Base-by-base conservation (phyloP, 2,329 filamentous ascomycete species). In the Alternaria postmessia region DNA sequence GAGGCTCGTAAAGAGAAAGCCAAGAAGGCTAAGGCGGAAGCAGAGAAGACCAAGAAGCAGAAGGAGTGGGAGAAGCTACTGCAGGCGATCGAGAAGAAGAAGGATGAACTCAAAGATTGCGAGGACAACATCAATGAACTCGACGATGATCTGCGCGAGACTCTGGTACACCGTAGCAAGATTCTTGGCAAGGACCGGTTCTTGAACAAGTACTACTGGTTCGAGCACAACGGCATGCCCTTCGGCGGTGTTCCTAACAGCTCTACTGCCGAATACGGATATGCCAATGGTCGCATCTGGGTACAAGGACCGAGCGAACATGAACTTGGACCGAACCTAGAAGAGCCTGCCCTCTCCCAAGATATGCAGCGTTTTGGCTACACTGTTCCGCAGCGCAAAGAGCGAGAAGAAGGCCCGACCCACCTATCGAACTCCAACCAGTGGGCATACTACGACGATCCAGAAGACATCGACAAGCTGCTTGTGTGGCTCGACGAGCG, bases 191-290 rank as follows among this genome's bases (percentile, higher is more conserved):
- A 95, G 77, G 95, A 99, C 79, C 89, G 95, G 44, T 99, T 97
- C 83, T 97, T 94, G 89, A 98, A 99, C 79, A 88, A 94, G 54
- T 99, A 98, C 80, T 98, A 96, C 83, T 99, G 95, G 94, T 97
- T 98, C 77, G 95, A 99, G 80, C 90, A 94, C 64, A 99, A 98
- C 73, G 95, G 94, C 24, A 98, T 98, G 94, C 95, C 95, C 0
- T 97, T 94, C 72, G 93, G 86, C 32, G 95, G 95, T 5, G 84
- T 97, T 56, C 94, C 94, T 0, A 88, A 87, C 65, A 96, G 93
- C 78, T 97, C 94, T 16, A 98, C 94, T 1, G 91, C 93, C 1
- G 85, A 89, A 46, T 93, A 94, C 22, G 89, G 87, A 8, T 99
- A 98, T 75, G 94, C 94, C 41, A 99, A 98, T 75, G 95, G 93